Base-by-base conservation (phyloP, 2,329 filamentous ascomycete species). In the Talaromyces sp. region DNA sequence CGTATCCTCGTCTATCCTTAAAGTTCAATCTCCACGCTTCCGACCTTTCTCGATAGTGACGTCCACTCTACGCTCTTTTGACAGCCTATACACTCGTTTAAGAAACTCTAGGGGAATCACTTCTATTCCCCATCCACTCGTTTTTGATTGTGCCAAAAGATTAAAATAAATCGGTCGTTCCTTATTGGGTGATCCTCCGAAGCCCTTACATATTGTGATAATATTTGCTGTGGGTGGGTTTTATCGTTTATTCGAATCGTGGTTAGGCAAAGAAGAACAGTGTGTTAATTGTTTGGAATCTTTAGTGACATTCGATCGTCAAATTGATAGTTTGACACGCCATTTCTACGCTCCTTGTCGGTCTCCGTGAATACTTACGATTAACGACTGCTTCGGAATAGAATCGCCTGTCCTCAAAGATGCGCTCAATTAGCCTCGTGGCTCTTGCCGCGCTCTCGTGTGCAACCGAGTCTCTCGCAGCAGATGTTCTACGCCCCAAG, bases 371-470 rank as follows among this genome's bases (percentile, higher is more conserved):
- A 49, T 19, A 7, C 13, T 56, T 47, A 56, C 61, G 61, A 63
- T 41, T 57, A 57, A 63, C 61, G 50, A 57, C 37, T 7, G 11
- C 37, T 37, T 35, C 33, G 50, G 25, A 63, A 43, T 56, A 41
- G 41, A 45, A 25, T 57, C 15, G 19, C 22, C 25, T 50, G 45
- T 50, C 45, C 47, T 33, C 43, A 70, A 73, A 66, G 22, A 79
- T 78, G 76, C 71, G 75, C 45, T 64, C 70, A 56, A 70, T 69
- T 39, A 67, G 70, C 37, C 67, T 73, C 45, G 72, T 75, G 43
- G 65, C 75, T 25, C 67, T 79, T 49, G 71, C 73, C 62, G 75
- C 73, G 56, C 71, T 77, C 31, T 64, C 74, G 64, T 74, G 75
- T 57, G 66, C 77, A 17, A 76, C 75, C 59, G 71, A 74, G 58